These are phyloP conservation scores for Agrocybe pediades DNA, from an alignment of 768 basidiomycete genomes.

Conservation along the genomic window DNA sequence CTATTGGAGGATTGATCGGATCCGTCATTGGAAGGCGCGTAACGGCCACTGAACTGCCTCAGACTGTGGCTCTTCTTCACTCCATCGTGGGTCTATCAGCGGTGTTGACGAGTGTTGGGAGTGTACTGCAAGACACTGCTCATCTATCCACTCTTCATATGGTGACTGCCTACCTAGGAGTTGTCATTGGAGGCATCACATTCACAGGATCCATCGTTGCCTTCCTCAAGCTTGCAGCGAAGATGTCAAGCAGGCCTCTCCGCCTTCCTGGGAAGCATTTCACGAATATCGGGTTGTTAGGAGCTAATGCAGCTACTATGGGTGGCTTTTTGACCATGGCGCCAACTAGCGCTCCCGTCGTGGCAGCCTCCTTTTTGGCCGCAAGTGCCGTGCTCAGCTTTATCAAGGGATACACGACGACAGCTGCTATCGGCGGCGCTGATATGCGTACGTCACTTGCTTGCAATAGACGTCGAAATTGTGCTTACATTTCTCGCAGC, in stretches of 20 bases:
- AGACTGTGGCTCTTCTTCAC: slow-evolving; percentile 77
- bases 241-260: slow-evolving; percentile 75
- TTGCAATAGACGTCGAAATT: slow-evolving; percentile 7
- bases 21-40: slow-evolving; percentile 79
- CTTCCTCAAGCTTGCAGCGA: slow-evolving; percentile 84
- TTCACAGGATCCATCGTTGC: slow-evolving; percentile 91
- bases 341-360: slow-evolving; percentile 60
- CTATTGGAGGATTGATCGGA: slow-evolving; percentile 72
- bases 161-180: slow-evolving; percentile 84
- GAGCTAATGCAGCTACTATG: slow-evolving; percentile 72
- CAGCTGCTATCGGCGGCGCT: slow-evolving; percentile 90
- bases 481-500: slow-evolving; percentile 40
- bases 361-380: slow-evolving; percentile 80
- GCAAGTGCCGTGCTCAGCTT: slow-evolving; percentile 78
- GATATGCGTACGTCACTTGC: slow-evolving; percentile 75
- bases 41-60: slow-evolving; percentile 86
- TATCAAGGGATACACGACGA: slow-evolving; percentile 84
- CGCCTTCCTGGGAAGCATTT: slow-evolving; percentile 77
- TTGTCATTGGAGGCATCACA: slow-evolving; percentile 85
- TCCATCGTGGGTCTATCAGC: slow-evolving; percentile 91
- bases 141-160: slow-evolving; percentile 77
- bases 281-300: slow-evolving; percentile 71
- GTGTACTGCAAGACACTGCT: slow-evolving; percentile 69
- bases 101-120: slow-evolving; percentile 82
- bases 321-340: slow-evolving; percentile 73